Evolutionary conservation across 129 eudicot genomes (phyloP), one percentile per base, ranked within the genome.

Genomic region (Flaveria ramosissima): DNA sequence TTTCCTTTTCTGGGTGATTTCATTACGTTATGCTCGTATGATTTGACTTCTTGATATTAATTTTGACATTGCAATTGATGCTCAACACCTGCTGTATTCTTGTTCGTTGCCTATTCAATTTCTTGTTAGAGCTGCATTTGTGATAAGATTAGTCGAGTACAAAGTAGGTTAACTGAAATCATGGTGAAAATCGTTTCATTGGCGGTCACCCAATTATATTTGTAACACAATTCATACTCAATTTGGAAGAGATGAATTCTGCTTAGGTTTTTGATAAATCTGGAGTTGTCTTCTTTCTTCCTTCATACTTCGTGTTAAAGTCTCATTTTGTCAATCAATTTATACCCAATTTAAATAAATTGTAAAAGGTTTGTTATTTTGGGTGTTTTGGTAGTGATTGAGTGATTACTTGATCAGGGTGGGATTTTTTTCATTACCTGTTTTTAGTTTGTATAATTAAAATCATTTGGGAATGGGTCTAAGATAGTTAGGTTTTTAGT

Each of bases 71-170:
- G 5, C 30, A n/a, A 27, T 50, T 51, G 24, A 19, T 50, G 7
- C 42, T 17, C 67, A 66, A 57, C 47, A 46, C 59, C 45, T 15
- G 47, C 47, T 21, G 6, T 23, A 17, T 36, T 42, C 2, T 21
- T 76, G 42, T 13, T 51, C 48, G 63, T 48, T 47, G 64, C 30
- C 41, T 5, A 7, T 36, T 36, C 7, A 36, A 6, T 36, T 0
- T 36, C 1, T 36, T 36, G 41, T 6, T 36, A 60, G 24, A 26
- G 17, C 36, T 75, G 80, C 80, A 75, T 48, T 75, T 75, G 64
- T 32, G 6, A 60, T 73, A 74, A 36, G 20, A 47, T 65, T 76
- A 48, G 73, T 48, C 65, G 52, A 66, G 36, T 66, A 51, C 66
- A 30, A 0, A 36, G 15, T 36, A 42, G 64, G 55, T 66, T 76